Base-by-base conservation (phyloP, 2,329 filamentous ascomycete genomes). In the Teratosphaeria viscida region DNA sequence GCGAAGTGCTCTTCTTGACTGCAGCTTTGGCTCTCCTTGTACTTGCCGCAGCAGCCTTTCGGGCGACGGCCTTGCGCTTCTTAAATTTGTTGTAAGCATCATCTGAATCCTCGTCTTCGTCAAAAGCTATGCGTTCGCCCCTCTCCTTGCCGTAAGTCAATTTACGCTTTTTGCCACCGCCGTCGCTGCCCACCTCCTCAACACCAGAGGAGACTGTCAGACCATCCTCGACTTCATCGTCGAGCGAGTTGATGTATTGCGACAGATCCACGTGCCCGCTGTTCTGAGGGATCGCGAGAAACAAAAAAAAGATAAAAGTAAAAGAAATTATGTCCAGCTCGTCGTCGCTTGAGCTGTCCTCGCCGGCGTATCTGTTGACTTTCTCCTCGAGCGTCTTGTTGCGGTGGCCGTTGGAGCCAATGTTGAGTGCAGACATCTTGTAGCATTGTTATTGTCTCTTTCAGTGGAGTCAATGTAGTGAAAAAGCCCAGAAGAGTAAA, bases 21-120 rank as follows among this genome's bases (percentile, higher is more conserved):
- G 73, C 70, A 12, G 74, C 77, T 60, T 81, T 81, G 0, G 68
- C 75, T 68, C 75, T 79, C 61, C 74, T 77, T 16, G 78, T 81
- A 32, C 76, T 77, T 27, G 78, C 78, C 1, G 77, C 76, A 5
- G 73, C 72, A 55, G 78, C 77, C 65, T 82, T 83, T 43, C 81
- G 77, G 65, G 84, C 81, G 0, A 75, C 70, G 0, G 75, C 75
- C 61, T 81, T 84, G 54, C 81, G 78, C 56, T 84, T 82, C 68
- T 86, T 87, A 70, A 85, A 86, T n/a, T 80, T 78, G 49, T 82
- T 75, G 63, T 89, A 89, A 7, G 80, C 79, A 26, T 79, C 78
- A 29, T 82, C 81, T 1, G 67, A 66, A 57, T 77, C 74, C 47
- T 83, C 83, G 39, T 86, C 83, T 59, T 85, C 83, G 61, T 68